Base-by-base conservation (phyloP, 2,329 filamentous ascomycete genomes). In the Fusarium caatingaense region DNA sequence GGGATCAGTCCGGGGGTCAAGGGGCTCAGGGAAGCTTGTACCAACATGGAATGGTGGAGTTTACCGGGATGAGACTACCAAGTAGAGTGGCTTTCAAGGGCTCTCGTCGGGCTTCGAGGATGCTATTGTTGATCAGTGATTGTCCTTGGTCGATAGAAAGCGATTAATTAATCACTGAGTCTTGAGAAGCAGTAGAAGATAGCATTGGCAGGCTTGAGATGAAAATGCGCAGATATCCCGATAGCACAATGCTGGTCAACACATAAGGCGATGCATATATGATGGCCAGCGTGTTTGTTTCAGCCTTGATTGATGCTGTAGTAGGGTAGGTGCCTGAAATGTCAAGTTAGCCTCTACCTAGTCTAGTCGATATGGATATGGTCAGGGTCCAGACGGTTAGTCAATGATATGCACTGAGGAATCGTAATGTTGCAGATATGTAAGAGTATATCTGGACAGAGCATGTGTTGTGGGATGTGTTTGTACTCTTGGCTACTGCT, bases 1-100 rank as follows among this genome's bases (percentile, higher is more conserved):
- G 63, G 61, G 47, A 48, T 61, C 55, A 61, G 44, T 63, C 72
- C 72, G 72, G 72, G 72, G 71, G 64, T 60, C 56, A 73, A 70
- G 71, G 72, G 69, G 63, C 50, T 70, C 71, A 65, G 50, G 47
- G 54, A 60, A 73, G 64, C 72, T 74, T 74, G 64, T 57, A 72
- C 72, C 37, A 42, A 72, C 72, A 30, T 16, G 64, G 69, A 60
- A 66, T 67, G 68, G 70, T 25, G 58, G 57, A 41, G 25, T 25
- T 23, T 45, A 40, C 48, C 42, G 56, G 65, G 63, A 70, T 57
- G 28, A 54, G 46, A 48, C 57, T 41, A 58, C 40, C 34, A 66
- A 53, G 45, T 62, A 55, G 49, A 64, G 60, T 60, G 54, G 57
- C 48, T 49, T 56, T 56, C 42, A 46, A 60, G 44, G 49, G 41